These are phyloP conservation scores for Neocallimastix lanati DNA, from an alignment of 192 early-diverging fungal species.

Conservation along the genomic window DNA sequence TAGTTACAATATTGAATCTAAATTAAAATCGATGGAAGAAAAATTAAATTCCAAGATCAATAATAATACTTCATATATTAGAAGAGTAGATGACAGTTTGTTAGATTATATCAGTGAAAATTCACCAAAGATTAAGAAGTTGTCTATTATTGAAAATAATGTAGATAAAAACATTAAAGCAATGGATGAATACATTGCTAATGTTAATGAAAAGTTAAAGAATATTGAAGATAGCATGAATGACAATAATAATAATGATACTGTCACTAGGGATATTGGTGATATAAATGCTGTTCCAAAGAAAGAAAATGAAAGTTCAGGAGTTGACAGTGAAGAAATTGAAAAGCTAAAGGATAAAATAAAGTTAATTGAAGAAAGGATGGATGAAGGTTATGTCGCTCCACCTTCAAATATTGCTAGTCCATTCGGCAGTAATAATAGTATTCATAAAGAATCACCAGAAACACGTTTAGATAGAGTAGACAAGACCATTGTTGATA, in stretches of 20 bases:
- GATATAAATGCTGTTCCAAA: background rate
- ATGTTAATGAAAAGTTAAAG: background rate
- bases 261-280: background rate
- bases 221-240: background rate
- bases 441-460: background rate
- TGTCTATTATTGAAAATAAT: background rate
- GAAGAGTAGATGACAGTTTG: too few relatives aligned
- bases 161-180: background rate
- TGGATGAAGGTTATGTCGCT: background rate
- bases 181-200: background rate
- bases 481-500: background rate
- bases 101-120: too few relatives aligned
- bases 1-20: too few relatives aligned
- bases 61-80: too few relatives aligned
- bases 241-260: background rate
- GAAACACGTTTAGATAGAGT: background rate
- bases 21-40: too few relatives aligned
- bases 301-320: background rate
- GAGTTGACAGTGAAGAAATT: background rate
- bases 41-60: too few relatives aligned
- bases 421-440: background rate
- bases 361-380: background rate
- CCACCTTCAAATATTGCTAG: background rate
- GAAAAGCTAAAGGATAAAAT: background rate
- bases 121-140: too few relatives aligned